Evolutionary conservation across 225 moss, liverwort and hornwort genomes (phyloP).

Genomic region (Pleurozium schreberi): DNA sequence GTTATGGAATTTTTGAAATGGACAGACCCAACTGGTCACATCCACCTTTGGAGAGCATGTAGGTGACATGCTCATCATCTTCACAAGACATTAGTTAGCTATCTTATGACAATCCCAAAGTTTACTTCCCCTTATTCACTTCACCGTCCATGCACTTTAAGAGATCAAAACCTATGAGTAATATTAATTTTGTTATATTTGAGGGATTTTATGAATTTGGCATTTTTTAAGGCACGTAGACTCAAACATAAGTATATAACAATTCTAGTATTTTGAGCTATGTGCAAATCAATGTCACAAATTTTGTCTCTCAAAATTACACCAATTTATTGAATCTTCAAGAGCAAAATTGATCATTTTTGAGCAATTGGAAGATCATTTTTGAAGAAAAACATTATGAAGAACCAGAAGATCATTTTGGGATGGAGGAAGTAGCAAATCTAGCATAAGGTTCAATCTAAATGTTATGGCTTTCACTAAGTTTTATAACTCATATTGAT

Average conservation of each 20-base stretch:
- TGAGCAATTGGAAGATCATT: not conserved
- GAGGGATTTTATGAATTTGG: not conserved
- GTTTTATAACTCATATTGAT: not conserved
- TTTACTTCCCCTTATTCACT: not conserved
- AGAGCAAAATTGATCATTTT: not conserved
- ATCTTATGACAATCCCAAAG: not conserved
- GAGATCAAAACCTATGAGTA: not conserved
- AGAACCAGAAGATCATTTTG: not conserved
- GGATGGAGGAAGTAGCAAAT: not conserved
- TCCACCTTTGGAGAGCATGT: not conserved
- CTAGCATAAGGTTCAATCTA: not conserved
- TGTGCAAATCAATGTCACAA: not conserved
- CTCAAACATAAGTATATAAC: not conserved
- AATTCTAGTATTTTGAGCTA: not conserved
- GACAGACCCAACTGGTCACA: accelerated
- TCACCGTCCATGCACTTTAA: not conserved
- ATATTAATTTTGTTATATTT: not conserved
- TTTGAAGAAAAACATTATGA: not conserved
- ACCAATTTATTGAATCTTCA: not conserved
- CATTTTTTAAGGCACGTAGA: accelerated
- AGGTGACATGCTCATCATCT: not conserved
- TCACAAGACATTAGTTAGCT: not conserved
- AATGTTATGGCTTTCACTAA: not conserved
- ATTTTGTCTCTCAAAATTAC: too few relatives aligned
- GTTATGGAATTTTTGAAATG: not conserved